Percentiles rank a stretch among this genome's conserved stretches.
Evolutionary conservation across 345 rosid species (phyloP).

Genomic region (Linum trigynum): DNA sequence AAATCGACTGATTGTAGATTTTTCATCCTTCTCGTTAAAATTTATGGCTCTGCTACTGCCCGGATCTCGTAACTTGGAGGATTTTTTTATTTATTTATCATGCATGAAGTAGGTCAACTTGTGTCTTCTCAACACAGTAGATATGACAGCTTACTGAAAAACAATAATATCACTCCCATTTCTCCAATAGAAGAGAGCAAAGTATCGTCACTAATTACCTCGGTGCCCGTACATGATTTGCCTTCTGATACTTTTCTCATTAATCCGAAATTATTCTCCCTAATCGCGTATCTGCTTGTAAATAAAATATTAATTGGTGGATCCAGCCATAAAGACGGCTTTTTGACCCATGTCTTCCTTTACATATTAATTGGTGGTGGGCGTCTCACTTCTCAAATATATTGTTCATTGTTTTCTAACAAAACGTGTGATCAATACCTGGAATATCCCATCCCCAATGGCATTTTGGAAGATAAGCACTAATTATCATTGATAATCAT

Average conservation of each 20-base stretch:
- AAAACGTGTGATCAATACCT: neutral
- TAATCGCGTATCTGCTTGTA: neutral
- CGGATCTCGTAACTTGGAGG: too few relatives aligned
- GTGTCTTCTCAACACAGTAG: neutral
- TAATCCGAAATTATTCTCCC: too few relatives aligned
- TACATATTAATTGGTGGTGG: neutral
- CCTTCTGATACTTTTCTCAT: too few relatives aligned
- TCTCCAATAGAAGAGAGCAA: neutral
- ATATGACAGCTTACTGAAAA: neutral
- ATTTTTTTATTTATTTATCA: too few relatives aligned
- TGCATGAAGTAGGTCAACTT: too few relatives aligned
- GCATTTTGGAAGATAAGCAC: neutral
- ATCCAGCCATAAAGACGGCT: too few relatives aligned
- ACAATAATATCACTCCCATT: neutral
- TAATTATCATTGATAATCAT: neutral
- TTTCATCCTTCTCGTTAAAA: too few relatives aligned
- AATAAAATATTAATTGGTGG: too few relatives aligned
- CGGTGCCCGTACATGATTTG: too few relatives aligned
- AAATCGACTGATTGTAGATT: too few relatives aligned
- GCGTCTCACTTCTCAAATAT: neutral
- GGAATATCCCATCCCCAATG: neutral
- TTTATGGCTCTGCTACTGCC: too few relatives aligned
- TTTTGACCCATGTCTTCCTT: neutral
- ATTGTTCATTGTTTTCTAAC: neutral
- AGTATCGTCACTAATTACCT: neutral